Percentiles rank a stretch among this genome's conserved stretches.
These are phyloP conservation scores for Solanum dulcamara DNA, from an alignment of 257 asterid genomes.

Conservation along the genomic window DNA sequence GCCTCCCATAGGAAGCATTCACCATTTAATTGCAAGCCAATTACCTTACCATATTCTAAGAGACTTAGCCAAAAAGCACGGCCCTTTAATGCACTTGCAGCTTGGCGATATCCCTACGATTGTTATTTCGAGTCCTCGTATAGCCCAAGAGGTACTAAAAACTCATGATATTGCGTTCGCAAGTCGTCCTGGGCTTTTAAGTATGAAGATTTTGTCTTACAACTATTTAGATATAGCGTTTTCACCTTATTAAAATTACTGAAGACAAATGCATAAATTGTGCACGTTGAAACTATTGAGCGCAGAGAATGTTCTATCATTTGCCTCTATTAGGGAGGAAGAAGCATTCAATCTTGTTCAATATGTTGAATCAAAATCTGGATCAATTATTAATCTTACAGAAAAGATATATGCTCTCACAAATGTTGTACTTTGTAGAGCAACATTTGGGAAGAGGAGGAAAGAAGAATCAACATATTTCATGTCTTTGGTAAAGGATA, in stretches of 20 bases:
- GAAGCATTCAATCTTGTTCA: background rate
- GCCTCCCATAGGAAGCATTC: background rate
- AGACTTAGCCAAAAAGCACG: background rate
- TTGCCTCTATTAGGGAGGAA: background rate
- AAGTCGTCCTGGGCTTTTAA: background rate
- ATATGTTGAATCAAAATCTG: background rate
- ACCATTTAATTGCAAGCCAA: background rate
- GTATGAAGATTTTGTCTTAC: background rate
- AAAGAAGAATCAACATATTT: background rate
- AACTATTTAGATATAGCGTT: background rate
- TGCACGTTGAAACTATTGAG: background rate
- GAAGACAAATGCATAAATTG: background rate
- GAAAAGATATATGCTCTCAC: background rate
- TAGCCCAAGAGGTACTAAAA: background rate
- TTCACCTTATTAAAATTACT: background rate
- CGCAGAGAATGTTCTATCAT: background rate
- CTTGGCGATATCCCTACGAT: background rate
- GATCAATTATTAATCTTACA: background rate
- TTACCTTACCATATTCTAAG: background rate
- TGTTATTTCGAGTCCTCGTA: background rate
- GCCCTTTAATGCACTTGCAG: background rate
- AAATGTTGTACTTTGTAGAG: background rate
- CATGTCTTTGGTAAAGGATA: background rate
- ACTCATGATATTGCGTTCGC: background rate
- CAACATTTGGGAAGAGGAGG: background rate